Percentiles rank a stretch among this genome's conserved stretches.
Conservation (phyloP, 768 basidiomycete genomes). For the Melanogaster broomeanus region DNA sequence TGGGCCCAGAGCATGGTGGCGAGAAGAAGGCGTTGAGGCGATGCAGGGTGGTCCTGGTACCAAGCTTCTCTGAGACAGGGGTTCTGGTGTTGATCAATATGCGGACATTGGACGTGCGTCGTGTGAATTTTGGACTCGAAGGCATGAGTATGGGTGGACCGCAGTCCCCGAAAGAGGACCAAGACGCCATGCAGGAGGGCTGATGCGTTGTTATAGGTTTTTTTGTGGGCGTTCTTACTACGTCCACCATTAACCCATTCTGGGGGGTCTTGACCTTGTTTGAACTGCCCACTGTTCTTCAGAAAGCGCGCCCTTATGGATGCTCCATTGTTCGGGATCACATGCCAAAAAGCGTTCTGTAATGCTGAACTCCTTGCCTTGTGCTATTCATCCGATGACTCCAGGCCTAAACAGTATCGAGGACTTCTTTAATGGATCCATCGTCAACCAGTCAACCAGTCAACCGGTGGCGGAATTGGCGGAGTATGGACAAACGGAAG, state of each 20-base stretch:
- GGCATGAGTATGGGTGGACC: constrained; percentile 30
- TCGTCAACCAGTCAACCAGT: background rate
- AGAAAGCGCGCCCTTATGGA: background rate
- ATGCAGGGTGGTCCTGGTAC: constrained; percentile 80
- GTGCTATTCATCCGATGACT: too few species aligned
- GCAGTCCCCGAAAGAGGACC: constrained; percentile 3
- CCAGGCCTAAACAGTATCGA: background rate
- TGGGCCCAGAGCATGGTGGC: constrained; percentile 40
- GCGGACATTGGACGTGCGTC: constrained; percentile 69
- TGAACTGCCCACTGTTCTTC: background rate
- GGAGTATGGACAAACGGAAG: too few species aligned
- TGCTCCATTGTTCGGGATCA: constrained; percentile 2
- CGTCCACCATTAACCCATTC: background rate
- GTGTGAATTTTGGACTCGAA: constrained; percentile 50
- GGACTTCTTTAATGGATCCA: background rate
- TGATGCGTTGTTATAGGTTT: constrained; percentile 13
- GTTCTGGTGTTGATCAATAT: constrained; percentile 79
- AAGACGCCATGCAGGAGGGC: constrained; percentile 24
- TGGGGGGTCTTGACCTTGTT: background rate
- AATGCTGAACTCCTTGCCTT: constrained; percentile 2
- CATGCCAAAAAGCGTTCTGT: constrained; percentile 3
- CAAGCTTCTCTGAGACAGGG: constrained; percentile 79
- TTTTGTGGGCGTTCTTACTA: background rate
- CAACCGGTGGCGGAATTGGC: too few species aligned
- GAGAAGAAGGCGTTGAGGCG: constrained; percentile 30